Conservation (phyloP, 2,329 filamentous ascomycete genomes). For the Elsinoe necatrix region DNA sequence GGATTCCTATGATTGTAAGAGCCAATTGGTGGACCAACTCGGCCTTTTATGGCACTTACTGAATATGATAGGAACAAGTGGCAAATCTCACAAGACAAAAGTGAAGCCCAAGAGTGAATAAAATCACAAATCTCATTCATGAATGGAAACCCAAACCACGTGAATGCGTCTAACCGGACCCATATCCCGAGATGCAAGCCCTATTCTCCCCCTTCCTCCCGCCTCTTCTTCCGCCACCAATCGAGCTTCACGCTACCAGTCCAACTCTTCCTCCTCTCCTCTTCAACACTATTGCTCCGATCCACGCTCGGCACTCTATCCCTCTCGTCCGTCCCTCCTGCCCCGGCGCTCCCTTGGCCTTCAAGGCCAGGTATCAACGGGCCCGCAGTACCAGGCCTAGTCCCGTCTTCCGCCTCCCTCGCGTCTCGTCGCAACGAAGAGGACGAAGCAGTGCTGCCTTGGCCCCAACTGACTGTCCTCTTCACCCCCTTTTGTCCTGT, state of each 20-base stretch:
- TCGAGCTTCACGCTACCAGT: constrained; percentile 15
- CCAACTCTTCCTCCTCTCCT: constrained; percentile 16
- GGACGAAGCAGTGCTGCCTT: background rate
- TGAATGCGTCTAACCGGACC: background rate
- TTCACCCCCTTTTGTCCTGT: background rate
- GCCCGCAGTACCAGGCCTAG: background rate
- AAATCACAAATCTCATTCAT: background rate
- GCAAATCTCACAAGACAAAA: too few relatives aligned
- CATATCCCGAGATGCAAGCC: background rate
- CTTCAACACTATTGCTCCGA: background rate
- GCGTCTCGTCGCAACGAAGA: background rate
- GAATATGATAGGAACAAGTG: too few relatives aligned
- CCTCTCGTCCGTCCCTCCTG: background rate
- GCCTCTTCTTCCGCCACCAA: constrained; percentile 18
- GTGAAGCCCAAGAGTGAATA: too few relatives aligned
- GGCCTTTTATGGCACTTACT: too few relatives aligned
- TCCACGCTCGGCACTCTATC: background rate
- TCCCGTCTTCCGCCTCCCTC: background rate
- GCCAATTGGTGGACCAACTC: too few relatives aligned
- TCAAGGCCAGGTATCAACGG: background rate
- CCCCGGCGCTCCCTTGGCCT: background rate
- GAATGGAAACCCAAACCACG: background rate
- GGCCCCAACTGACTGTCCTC: constrained; percentile 5
- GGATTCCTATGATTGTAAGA: too few relatives aligned
- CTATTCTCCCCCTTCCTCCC: constrained; percentile 7